Evolutionary conservation across 2,329 filamentous ascomycete genomes (phyloP), one percentile per base, ranked within the genome.

Genomic region (Aspergillus sp.): DNA sequence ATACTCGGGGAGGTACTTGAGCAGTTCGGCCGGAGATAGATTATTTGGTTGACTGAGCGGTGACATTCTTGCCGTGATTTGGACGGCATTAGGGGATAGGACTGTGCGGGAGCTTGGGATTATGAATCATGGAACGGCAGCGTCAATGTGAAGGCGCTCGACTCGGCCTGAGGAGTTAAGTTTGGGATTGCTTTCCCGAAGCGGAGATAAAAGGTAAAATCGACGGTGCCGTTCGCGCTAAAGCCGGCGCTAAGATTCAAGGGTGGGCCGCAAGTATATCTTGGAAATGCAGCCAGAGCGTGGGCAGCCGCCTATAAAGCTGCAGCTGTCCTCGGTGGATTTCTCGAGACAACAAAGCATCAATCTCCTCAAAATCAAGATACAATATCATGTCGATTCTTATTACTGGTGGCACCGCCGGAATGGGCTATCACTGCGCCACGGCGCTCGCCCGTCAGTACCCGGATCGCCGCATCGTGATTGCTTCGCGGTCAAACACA

Each of bases 361-460:
- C 5, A 15, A 15, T 41, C 13, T 11, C 15, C 19, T 19, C 19
- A 19, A 19, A 19, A 19, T 17, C 34, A 13, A 41, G 15, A 15
- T 11, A 55, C 15, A 47, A 17, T n/a, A 19, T 4, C n/a, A 47
- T 47, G 45, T 57, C 46, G 3, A 60, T 60, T 43, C 51, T 60
- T 9, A 54, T 60, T 30, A 84, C 81, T 1, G 82, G 82, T 17
- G 82, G 82, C 5, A 83, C 81, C 1, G 55, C 65, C 9, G 77
- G 76, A 11, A 68, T 84, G 0, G 82, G 82, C 2, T 83, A 79
- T 59, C 65, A 82, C 8, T 70, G 74, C 22, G 77, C 82, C 2
- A 67, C 77, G 1, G 62, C 65, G 3, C 77, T 84, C 41, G 81
- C 81, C 23, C 72, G 71, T 23, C 64, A 75, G 55, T 72, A 77